These are phyloP conservation scores for Phytophthora idaei DNA, from an alignment of 352 stramenopile species.

Conservation along the genomic window DNA sequence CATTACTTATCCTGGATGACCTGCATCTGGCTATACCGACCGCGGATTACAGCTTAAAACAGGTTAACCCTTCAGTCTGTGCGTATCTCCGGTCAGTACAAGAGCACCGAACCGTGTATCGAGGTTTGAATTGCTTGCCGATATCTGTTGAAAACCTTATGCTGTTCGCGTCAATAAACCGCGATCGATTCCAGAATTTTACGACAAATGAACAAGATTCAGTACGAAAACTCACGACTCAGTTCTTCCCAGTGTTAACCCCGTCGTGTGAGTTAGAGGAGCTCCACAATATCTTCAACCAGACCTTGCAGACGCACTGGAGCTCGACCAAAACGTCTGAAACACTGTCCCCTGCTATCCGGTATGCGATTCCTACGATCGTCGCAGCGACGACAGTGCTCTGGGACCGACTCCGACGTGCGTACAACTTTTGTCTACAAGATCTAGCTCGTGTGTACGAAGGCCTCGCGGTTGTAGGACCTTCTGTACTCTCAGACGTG, in stretches of 20 bases:
- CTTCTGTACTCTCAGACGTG: constrained; percentile 40
- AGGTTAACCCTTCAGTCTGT: constrained; percentile 22
- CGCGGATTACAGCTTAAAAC: neutral
- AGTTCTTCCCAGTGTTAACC: constrained; percentile 45
- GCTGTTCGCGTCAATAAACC: constrained; percentile 38
- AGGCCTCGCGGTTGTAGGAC: constrained; percentile 46
- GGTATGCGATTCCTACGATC: constrained; percentile 31
- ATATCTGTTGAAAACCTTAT: constrained; percentile 44
- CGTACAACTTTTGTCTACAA: constrained; percentile 50
- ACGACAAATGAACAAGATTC: constrained; percentile 10
- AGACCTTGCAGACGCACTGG: constrained; percentile 26
- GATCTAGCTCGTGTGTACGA: constrained; percentile 55
- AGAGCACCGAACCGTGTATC: constrained; percentile 39
- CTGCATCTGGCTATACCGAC: constrained; percentile 42
- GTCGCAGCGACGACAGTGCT: constrained; percentile 52
- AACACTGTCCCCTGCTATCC: constrained; percentile 23
- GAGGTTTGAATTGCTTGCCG: constrained; percentile 16
- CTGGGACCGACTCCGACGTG: constrained; percentile 51
- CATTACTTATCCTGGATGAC: constrained; percentile 60
- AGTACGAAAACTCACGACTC: constrained; percentile 22
- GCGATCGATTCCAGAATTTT: constrained; percentile 1
- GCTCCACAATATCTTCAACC: constrained; percentile 43
- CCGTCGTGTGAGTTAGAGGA: constrained; percentile 31
- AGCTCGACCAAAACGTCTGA: neutral
- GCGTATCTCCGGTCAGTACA: constrained; percentile 43